Percentiles rank a stretch among this genome's conserved stretches.
phyloP scores from a whole-genome alignment of 805 yeast genomes.

The Candida orba region DNA sequence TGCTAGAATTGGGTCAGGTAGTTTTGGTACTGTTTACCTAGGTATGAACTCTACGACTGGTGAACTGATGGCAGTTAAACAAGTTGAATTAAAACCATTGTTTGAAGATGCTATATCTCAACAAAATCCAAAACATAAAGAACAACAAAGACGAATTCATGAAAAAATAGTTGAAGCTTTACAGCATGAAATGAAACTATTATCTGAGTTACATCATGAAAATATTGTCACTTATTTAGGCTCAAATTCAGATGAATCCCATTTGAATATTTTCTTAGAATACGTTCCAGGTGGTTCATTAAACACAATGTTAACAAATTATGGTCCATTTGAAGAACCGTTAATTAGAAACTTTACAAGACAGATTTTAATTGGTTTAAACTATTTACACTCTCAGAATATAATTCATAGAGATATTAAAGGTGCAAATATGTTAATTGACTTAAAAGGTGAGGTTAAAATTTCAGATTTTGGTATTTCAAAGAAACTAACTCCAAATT shows the following conservation, averaged over 20 bases:
- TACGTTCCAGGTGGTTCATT: conserved; percentile 73
- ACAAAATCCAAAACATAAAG: conserved; percentile 25
- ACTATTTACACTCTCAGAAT: conserved; percentile 64
- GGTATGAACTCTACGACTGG: conserved; percentile 93
- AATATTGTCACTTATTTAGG: conserved; percentile 92
- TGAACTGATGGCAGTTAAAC: conserved; percentile 95
- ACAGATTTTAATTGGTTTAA: conserved; percentile 70
- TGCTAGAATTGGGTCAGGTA: conserved; percentile 87
- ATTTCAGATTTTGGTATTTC: conserved; percentile 86
- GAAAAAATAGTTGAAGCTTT: conserved; percentile 68
- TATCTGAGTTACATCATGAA: conserved; percentile 78
- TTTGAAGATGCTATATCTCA: conserved; percentile 25
- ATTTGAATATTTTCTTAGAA: conserved; percentile 71
- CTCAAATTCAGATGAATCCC: conserved; percentile 65
- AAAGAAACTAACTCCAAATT: conserved; percentile 51
- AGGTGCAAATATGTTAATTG: conserved; percentile 81
- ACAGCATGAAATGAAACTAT: conserved; percentile 70
- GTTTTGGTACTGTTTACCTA: conserved; percentile 87
- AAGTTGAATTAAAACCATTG: conserved; percentile 60
- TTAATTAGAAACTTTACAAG: conserved; percentile 62
- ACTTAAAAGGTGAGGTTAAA: conserved; percentile 73
- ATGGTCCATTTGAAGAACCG: conserved; percentile 78
- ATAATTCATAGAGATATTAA: conserved; percentile 84
- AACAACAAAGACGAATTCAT: conserved; percentile 28
- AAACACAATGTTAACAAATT: conserved; percentile 60